Conservation (phyloP, 148 eudicot genomes). For the Dianthus caryophyllus region DNA sequence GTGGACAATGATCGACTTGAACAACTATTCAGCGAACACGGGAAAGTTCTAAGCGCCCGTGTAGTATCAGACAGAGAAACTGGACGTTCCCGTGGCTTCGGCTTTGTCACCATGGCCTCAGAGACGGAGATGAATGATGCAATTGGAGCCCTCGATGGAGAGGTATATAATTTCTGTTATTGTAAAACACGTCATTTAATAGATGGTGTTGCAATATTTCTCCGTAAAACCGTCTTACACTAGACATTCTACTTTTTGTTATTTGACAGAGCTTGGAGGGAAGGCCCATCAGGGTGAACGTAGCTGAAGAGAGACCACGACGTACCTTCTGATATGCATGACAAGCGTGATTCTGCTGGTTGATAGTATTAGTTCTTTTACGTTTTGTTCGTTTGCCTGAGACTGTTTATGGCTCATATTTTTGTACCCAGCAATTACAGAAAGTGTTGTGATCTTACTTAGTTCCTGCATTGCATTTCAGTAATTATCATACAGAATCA, state of each 20-base stretch:
- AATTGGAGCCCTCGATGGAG: conserved; percentile 74
- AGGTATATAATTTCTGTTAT: conserved; percentile 34
- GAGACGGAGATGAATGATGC: conserved; percentile 78
- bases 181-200: too few relatives aligned
- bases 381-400: conserved; percentile 8
- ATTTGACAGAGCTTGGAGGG: conserved; percentile 62
- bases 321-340: conserved; percentile 32
- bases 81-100: conserved; percentile 87
- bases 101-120: conserved; percentile 73
- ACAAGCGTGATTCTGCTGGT: conserved; percentile 18
- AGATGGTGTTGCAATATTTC: neutral
- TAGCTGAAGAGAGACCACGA: conserved; percentile 67
- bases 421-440: conserved; percentile 12
- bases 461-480: conserved; percentile 25
- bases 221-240: neutral
- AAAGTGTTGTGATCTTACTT: conserved; percentile 27
- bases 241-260: neutral
- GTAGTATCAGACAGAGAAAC: conserved; percentile 74
- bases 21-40: conserved; percentile 71
- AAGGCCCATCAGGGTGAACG: conserved; percentile 63
- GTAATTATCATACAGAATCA: conserved; percentile 17
- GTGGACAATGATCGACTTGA: conserved; percentile 64
- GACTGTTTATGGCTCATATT: conserved; percentile 28
- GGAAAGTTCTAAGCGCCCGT: conserved; percentile 58
- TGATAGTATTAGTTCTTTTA: conserved; percentile 18